These are phyloP conservation scores for Tulasnella sp. DNA, from an alignment of 768 basidiomycete genomes.

Conservation along the genomic window DNA sequence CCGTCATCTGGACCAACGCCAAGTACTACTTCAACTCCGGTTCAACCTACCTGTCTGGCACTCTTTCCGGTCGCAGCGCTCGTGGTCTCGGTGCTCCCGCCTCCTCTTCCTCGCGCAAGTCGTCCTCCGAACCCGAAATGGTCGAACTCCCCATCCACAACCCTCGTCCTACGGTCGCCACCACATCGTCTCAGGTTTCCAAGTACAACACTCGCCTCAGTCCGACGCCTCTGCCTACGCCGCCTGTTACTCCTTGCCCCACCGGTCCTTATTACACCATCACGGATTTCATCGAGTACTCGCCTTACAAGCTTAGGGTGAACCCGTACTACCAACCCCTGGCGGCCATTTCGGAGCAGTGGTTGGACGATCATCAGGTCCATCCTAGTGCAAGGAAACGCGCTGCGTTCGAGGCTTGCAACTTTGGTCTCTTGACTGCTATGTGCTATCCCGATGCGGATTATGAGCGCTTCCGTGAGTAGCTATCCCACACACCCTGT, in stretches of 20 bases:
- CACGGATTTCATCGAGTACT: slow-evolving; percentile 71
- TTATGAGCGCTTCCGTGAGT: slow-evolving; percentile 46
- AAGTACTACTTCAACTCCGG: slow-evolving; percentile 7
- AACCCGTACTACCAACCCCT: slow-evolving; percentile 14
- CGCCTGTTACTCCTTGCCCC: background rate
- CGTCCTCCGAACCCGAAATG: background rate
- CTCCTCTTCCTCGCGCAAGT: background rate
- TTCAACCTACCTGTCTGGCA: background rate
- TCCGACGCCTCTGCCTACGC: background rate
- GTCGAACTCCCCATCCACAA: background rate
- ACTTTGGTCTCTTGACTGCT: slow-evolving; percentile 49
- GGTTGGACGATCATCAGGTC: slow-evolving; percentile 2
- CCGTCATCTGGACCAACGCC: background rate
- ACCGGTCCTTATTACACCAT: slow-evolving; percentile 36
- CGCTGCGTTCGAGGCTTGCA: slow-evolving; percentile 1
- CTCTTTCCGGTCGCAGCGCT: background rate
- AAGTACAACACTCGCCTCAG: background rate
- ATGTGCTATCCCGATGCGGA: slow-evolving; percentile 58
- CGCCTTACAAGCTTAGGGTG: slow-evolving; percentile 27
- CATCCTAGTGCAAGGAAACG: slow-evolving; percentile 12
- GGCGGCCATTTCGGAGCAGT: slow-evolving; percentile 9
- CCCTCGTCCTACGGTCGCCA: background rate
- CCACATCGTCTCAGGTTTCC: background rate
- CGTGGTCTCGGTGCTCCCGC: background rate
- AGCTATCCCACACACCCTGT: background rate